Base-by-base conservation (phyloP, 345 rosid genomes). In the Populus ilicifolia region DNA sequence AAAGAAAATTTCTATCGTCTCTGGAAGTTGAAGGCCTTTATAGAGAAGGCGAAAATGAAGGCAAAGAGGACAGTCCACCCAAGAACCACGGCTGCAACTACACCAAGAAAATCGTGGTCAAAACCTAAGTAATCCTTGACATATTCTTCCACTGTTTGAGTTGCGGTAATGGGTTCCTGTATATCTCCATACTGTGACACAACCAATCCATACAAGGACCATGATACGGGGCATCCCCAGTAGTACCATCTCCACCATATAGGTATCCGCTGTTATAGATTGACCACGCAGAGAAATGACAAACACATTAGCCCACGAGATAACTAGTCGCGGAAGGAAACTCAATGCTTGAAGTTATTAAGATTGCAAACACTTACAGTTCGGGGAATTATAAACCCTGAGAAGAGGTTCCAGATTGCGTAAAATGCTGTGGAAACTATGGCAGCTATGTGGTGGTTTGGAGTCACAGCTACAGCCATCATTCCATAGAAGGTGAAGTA, bases 401-500 rank as follows among this genome's bases (percentile, higher is more conserved):
- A 79, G 67, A 90, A 90, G 67, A 90, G 66, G 78, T 88, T 88
- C 96, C 94, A 92, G 0, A 90, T 8, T 36, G 76, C 74, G 23
- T 83, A 88, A 69, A 90, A 85, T 38, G 89, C 86, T 13, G 84
- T 48, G 17, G 93, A 85, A 73, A 86, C 81, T n/a, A 89, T 87
- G 76, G 89, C 64, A 12, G 93, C 87, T 21, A 88, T 80, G 85
- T 87, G 88, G 80, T 83, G 84, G 71, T 90, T 90, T 5, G 97
- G 94, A 4, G 96, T 89, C 82, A 88, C 70, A 9, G 93, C 91
- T 2, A 90, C 91, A 3, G 89, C 75, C 97, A 88, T 92, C 94
- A 89, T 92, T 10, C 94, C 97, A 8, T 87, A 89, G 78, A 75
- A 89, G 80, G 94, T 92, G 90, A 86, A 92, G 83, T 88, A 89